phyloP scores from a whole-genome alignment of 345 rosid genomes.

The Corchorus olitorius region DNA sequence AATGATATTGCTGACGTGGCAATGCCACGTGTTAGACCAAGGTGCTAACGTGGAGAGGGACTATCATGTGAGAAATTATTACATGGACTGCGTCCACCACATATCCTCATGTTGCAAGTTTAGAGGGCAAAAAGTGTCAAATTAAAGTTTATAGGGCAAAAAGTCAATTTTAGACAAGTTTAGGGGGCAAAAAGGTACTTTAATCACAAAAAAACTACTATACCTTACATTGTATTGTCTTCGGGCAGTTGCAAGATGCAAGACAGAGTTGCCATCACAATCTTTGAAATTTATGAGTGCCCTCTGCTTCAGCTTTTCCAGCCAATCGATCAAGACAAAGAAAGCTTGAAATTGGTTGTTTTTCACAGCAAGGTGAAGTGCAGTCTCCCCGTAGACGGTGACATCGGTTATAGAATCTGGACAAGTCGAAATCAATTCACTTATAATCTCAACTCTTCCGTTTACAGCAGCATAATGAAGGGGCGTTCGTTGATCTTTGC shows the following conservation, averaged over 20 bases:
- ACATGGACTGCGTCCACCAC: too few species aligned
- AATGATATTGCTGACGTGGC: too few species aligned
- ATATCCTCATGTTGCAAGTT: too few species aligned
- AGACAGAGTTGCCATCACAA: neutral
- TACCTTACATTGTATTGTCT: neutral
- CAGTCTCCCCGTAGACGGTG: conserved; percentile 36
- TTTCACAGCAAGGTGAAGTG: conserved; percentile 39
- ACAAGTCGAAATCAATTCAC: conserved; percentile 32
- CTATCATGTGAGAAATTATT: too few species aligned
- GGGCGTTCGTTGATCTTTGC: conserved; percentile 34
- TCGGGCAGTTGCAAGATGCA: neutral
- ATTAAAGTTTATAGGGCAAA: too few species aligned
- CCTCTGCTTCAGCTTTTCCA: neutral
- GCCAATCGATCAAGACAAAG: conserved; percentile 23
- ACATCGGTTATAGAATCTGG: conserved; percentile 24
- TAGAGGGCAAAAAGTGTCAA: too few species aligned
- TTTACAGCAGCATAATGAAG: conserved; percentile 40
- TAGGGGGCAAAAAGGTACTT: too few species aligned
- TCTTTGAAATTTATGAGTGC: neutral
- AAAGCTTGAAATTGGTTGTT: conserved; percentile 36
- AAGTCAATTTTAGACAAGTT: too few species aligned
- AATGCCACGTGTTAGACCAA: too few species aligned
- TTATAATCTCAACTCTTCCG: conserved; percentile 31
- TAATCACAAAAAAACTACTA: too few species aligned
- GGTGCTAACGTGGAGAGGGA: too few species aligned